Evolutionary conservation across 2,329 filamentous ascomycete species (phyloP).

Genomic region (Stachybotrys elegans): DNA sequence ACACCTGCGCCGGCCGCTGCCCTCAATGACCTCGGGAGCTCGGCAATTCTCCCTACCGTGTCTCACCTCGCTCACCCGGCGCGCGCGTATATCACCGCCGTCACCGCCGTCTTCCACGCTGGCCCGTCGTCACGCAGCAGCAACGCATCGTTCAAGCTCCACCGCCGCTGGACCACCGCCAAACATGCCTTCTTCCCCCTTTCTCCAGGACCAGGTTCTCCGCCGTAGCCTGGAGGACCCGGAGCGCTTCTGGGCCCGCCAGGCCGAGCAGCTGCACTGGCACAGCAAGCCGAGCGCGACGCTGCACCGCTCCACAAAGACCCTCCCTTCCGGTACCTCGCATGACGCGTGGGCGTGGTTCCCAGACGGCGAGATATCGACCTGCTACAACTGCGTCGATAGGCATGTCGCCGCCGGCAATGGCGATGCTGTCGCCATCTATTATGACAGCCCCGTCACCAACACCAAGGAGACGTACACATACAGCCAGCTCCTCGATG

Average conservation of each 20-base stretch:
- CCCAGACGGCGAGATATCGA: slow-evolving; percentile 80
- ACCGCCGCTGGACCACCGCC: too few relatives aligned
- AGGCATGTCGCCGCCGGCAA: slow-evolving; percentile 78
- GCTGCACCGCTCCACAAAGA: slow-evolving; percentile 57
- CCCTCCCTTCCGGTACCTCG: slow-evolving; percentile 52
- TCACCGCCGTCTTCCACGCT: too few relatives aligned
- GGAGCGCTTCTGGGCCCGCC: slow-evolving; percentile 67
- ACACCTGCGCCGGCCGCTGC: too few relatives aligned
- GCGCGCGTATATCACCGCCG: too few relatives aligned
- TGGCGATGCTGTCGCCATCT: slow-evolving; percentile 69
- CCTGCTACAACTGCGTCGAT: slow-evolving; percentile 87
- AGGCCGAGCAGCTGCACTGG: slow-evolving; percentile 75
- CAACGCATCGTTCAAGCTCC: too few relatives aligned
- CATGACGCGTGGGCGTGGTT: slow-evolving; percentile 90
- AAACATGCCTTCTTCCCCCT: too few relatives aligned
- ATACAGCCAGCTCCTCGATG: slow-evolving; percentile 69
- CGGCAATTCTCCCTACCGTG: too few relatives aligned
- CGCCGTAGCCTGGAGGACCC: slow-evolving; percentile 61
- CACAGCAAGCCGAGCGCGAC: slow-evolving; percentile 65
- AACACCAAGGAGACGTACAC: slow-evolving; percentile 65
- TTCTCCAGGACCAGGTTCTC: slow-evolving; percentile 46
- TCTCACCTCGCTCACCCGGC: too few relatives aligned
- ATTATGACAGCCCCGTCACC: slow-evolving; percentile 85
- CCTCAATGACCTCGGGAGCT: too few relatives aligned
- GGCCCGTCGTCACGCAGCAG: too few relatives aligned